Evolutionary conservation across 768 basidiomycete genomes (phyloP).

Genomic region (Boletus tylopilopsis): DNA sequence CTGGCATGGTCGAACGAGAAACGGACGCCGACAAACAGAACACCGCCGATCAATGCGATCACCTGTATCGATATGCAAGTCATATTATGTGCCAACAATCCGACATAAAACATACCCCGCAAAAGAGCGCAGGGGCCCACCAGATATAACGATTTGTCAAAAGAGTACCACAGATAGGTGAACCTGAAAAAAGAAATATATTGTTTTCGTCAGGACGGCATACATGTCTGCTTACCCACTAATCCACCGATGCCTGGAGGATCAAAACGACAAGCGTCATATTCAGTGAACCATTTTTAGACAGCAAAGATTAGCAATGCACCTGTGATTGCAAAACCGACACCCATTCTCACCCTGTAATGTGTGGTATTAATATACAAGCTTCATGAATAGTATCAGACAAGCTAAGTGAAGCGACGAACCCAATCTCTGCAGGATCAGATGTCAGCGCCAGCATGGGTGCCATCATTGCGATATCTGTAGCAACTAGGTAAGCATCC

Average conservation of each 20-base stretch:
- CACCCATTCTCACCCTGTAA: conserved; percentile 39
- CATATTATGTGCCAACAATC: background rate
- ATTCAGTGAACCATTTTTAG: too few species aligned
- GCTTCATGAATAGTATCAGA: background rate
- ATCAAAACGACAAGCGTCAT: background rate
- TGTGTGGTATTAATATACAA: background rate
- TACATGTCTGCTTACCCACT: conserved; percentile 10
- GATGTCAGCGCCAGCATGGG: conserved; percentile 46
- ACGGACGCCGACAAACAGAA: conserved; percentile 14
- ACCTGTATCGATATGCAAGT: conserved; percentile 2
- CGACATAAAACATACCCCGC: conserved; percentile 32
- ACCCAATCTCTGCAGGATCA: conserved; percentile 51
- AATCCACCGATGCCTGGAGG: conserved; percentile 23
- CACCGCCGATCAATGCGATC: conserved; percentile 1
- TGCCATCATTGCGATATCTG: conserved; percentile 38
- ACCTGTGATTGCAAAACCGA: conserved; percentile 45
- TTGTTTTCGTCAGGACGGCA: background rate
- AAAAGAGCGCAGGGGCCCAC: conserved; percentile 55
- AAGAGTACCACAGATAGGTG: conserved; percentile 56
- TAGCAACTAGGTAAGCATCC: background rate
- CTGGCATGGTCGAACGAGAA: background rate
- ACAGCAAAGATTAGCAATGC: conserved; percentile 2
- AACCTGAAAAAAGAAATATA: conserved; percentile 36
- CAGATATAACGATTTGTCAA: conserved; percentile 47
- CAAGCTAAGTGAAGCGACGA: conserved; percentile 1